These are phyloP conservation scores for Lepiota subincarnata DNA, from an alignment of 768 basidiomycete genomes.

Conservation along the genomic window DNA sequence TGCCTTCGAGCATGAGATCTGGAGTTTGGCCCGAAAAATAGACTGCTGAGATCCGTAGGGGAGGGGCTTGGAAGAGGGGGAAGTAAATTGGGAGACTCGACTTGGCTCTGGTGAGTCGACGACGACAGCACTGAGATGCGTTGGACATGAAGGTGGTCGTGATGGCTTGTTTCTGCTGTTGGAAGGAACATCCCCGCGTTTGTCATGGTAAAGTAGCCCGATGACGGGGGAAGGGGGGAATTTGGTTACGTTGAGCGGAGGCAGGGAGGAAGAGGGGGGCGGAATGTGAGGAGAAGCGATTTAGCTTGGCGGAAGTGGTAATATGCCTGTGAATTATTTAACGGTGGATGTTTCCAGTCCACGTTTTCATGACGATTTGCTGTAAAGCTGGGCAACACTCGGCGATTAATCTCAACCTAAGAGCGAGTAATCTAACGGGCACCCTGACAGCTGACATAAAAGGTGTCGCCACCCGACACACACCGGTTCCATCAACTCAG, in stretches of 20 bases:
- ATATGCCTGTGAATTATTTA: not conserved
- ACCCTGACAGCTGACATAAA: not conserved
- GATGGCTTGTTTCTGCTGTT: too few relatives aligned
- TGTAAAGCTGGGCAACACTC: not conserved
- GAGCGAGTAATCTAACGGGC: not conserved
- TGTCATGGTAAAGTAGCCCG: too few relatives aligned
- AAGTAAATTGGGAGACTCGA: not conserved
- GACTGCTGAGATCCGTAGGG: not conserved
- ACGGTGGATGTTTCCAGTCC: not conserved
- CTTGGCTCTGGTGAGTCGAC: too few relatives aligned
- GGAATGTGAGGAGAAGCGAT: not conserved
- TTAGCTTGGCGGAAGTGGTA: too few relatives aligned
- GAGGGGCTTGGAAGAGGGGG: not conserved
- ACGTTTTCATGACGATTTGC: not conserved
- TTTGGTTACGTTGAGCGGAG: too few relatives aligned
- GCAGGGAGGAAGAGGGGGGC: too few relatives aligned
- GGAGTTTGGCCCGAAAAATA: not conserved
- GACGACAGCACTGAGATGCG: too few relatives aligned
- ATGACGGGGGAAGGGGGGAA: too few relatives aligned
- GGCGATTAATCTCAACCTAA: not conserved
- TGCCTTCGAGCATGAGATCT: constrained; percentile 49
- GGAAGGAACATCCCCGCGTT: too few relatives aligned
- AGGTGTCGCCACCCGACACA: not conserved
- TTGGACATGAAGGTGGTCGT: too few relatives aligned
- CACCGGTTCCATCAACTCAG: not conserved